Evolutionary conservation across 2,329 filamentous ascomycete genomes (phyloP), one percentile per base, ranked within the genome.

Genomic region (Claviceps purpurea): DNA sequence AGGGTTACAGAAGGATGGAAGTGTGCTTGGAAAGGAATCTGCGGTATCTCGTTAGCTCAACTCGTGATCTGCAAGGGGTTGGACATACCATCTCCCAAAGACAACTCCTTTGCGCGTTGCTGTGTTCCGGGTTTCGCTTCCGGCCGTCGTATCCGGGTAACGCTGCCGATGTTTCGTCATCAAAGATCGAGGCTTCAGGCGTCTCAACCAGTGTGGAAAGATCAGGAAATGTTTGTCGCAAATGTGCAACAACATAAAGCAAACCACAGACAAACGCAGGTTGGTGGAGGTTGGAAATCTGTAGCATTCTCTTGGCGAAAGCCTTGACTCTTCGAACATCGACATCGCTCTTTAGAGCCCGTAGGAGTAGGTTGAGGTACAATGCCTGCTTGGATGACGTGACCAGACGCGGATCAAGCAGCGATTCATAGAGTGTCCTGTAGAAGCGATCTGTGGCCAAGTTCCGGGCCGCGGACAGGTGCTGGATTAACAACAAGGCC

Each of bases 311-410:
- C 73, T 98, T 98, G 44, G 90, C 84, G 63, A 98, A 98, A 1
- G 93, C 93, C 70, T 97, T 95, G 53, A 97, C 87, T 39, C 93
- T 82, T 59, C 90, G 89, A 54, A 88, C 79, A 65, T 90, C 93
- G n/a, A 91, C 72, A 61, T 98, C 93, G 39, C 84, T 81, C 71
- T 95, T 97, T 56, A 98, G 71, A 13, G 91, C 82, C 59, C 88
- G 84, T 67, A 90, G 93, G 4, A 98, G 71, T 16, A 98, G 75
- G 63, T 98, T 98, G 55, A 98, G 77, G 64, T 96, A 98, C 60
- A 98, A 78, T 38, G 91, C 84, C 65, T 98, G 91, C 69, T 98
- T 98, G 2, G 91, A 97, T 5, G 91, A 95, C 1, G 80, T 85
- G 51, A 89, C 75, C 5, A 98, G 79, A 38, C 93, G 85, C 3